Evolutionary conservation across 225 moss, liverwort and hornwort species (phyloP), one percentile per base, ranked within the genome.

Genomic region (Pseudisothecium myosuroides): DNA sequence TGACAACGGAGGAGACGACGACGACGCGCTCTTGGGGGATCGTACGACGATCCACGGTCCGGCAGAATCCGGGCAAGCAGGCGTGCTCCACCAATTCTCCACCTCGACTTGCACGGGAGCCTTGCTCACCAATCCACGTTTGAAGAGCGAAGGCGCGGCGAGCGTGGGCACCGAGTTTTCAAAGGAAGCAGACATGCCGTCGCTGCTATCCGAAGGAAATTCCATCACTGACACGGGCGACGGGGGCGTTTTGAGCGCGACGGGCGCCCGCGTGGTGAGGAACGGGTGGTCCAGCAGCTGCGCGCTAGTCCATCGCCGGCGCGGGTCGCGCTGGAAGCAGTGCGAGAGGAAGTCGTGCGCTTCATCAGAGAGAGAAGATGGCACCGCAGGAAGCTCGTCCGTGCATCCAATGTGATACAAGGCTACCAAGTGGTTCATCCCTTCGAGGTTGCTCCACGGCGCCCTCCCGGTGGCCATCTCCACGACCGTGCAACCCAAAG

Each of bases 381-480:
- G 98, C 82, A 98, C 92, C 34, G 92, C 89, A 17, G 98, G 98
- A 2, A 96, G 92, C 88, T 95, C 91, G 80, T 96, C 94, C 50
- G 92, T 94, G 92, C 95, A 95, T 6, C 97, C 97, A 94, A 98
- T 98, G 94, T 96, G 97, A 88, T 95, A 97, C 2, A 98, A 93
- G 74, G 96, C 96, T 34, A 94, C 97, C 56, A 98, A 91, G 29
- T 93, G 94, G 80, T 96, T 95, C 90, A 90, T 92, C 43, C 91
- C 91, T 22, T 90, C 88, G 3, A 98, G 93, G 80, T 96, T 94
- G 92, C 95, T 95, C 98, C 98, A 98, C 4, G 98, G 98, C 43
- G 97, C 94, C 69, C 91, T 89, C 31, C 98, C 98, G 5, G 95
- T 98, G 58, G 98, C 96, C 97, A 97, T 95, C 95, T 98, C 98